Evolutionary conservation across 2,329 filamentous ascomycete species (phyloP), one percentile per base, ranked within the genome.

Genomic region (Talaromyces amestolkiae): DNA sequence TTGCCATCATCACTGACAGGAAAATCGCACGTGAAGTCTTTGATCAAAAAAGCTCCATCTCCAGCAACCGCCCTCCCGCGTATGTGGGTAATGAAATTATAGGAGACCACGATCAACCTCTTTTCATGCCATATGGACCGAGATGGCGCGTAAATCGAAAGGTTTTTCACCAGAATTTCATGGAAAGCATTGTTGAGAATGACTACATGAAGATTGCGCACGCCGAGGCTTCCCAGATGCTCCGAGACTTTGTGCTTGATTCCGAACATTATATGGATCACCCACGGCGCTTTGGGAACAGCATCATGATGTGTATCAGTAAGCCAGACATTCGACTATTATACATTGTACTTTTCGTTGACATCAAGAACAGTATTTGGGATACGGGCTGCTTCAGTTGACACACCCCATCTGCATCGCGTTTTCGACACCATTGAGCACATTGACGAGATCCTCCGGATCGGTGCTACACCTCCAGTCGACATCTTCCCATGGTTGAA

Each of bases 261-360:
- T 82, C 82, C 0, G 74, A 78, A 31, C 66, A 80, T n/a, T 76
- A 79, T 54, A 83, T 84, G 80, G 64, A 75, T 35, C 81, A 84
- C 68, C 78, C 82, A 0, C 80, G 81, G 67, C 74, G 84, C 2
- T 83, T 78, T 66, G 81, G 77, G 59, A 85, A 85, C 67, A 83
- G 80, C 66, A 78, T 84, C 61, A 82, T 75, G 31, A 83, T 80
- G 74, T 68, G 65, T 43, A 49, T 66, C 24, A 35, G 63, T 65
- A 61, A 43, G 61, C 24, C 6, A 24, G 19, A 49, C 4, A 15
- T 19, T 13, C 10, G 8, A 15, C 35, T 33, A 17, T 54, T 11
- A 19, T 27, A 24, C 24, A 4, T 35, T 35, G 17, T 22, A 24
- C 17, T 13, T 22, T 19, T 35, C 2, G n/a, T 35, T 54, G 49